These are phyloP conservation scores for Bryoerythrophyllum caledonicum DNA, from an alignment of 225 moss, liverwort and hornwort genomes.

Conservation along the genomic window DNA sequence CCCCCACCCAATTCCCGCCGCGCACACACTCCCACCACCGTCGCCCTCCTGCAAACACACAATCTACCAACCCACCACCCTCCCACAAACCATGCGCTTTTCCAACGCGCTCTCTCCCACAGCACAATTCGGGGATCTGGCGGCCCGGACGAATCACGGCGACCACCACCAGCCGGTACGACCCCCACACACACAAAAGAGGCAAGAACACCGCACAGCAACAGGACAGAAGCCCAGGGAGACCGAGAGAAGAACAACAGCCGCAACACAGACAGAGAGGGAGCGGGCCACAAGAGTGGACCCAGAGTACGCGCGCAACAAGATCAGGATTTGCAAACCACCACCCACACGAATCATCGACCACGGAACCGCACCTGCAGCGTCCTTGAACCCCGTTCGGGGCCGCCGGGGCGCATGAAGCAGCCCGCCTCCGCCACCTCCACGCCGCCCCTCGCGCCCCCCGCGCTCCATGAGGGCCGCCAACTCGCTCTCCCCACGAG, in stretches of 20 bases:
- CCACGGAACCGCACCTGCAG: conserved; percentile 59
- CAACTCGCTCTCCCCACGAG: conserved; percentile 23
- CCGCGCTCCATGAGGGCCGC: conserved; percentile 82
- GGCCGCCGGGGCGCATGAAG: conserved; percentile 86
- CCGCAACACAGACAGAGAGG: background rate
- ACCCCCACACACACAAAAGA: conserved; percentile 20
- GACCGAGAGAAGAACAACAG: background rate
- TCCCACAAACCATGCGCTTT: background rate
- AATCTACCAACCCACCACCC: conserved; percentile 8
- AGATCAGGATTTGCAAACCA: conserved; percentile 35
- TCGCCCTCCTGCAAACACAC: conserved; percentile 1
- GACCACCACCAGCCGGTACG: conserved; percentile 17
- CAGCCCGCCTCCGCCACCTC: conserved; percentile 58
- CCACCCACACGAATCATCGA: conserved; percentile 18
- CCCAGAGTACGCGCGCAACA: conserved; percentile 12
- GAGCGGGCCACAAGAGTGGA: background rate
- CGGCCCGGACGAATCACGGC: background rate
- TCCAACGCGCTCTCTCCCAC: background rate
- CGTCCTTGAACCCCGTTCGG: conserved; percentile 90
- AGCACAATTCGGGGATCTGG: conserved; percentile 40
- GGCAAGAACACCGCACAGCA: conserved; percentile 25
- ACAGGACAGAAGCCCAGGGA: background rate
- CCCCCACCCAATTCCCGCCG: background rate
- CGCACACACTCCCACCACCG: background rate
- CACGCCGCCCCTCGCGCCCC: conserved; percentile 85